Evolutionary conservation across 257 asterid genomes (phyloP).

Genomic region (Voacanga thouarsii): DNA sequence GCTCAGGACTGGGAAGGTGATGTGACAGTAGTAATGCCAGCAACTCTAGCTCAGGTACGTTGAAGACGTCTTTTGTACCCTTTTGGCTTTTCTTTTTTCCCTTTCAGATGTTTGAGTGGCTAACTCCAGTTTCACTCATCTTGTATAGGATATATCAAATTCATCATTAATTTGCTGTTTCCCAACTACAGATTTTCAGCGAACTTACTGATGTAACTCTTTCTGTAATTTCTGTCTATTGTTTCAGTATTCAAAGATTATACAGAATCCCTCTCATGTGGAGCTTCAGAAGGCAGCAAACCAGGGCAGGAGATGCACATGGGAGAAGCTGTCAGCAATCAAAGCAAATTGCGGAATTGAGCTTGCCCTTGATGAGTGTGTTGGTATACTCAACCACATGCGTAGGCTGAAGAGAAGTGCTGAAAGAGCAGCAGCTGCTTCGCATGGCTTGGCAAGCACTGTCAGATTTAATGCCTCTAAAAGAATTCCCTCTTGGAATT

Average conservation of each 20-base stretch:
- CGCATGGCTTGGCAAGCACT: conserved; percentile 40
- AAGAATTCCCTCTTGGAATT: conserved; percentile 92
- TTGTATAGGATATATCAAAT: neutral
- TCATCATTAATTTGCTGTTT: neutral
- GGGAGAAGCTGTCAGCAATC: conserved; percentile 95
- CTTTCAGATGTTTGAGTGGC: neutral
- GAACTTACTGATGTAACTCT: neutral
- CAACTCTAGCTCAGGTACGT: conserved; percentile 87
- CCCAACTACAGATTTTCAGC: neutral
- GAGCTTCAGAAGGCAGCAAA: conserved; percentile 86
- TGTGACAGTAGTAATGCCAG: conserved; percentile 95
- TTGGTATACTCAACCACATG: conserved; percentile 82
- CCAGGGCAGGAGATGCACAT: conserved; percentile 91
- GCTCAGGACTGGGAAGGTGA: conserved; percentile 99
- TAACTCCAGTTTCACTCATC: neutral
- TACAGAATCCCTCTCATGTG: conserved; percentile 76
- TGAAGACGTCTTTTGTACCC: neutral
- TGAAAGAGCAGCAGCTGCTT: conserved; percentile 78
- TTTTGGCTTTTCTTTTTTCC: neutral
- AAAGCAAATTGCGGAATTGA: conserved; percentile 96
- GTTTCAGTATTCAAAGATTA: conserved; percentile 67
- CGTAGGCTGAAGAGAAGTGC: conserved; percentile 82
- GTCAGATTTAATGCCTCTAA: conserved; percentile 64
- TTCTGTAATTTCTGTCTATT: conserved; percentile 4
- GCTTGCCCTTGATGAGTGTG: conserved; percentile 90